Evolutionary conservation across 257 asterid species (phyloP), one percentile per base, ranked within the genome.

Genomic region (Nicotiana otophora): DNA sequence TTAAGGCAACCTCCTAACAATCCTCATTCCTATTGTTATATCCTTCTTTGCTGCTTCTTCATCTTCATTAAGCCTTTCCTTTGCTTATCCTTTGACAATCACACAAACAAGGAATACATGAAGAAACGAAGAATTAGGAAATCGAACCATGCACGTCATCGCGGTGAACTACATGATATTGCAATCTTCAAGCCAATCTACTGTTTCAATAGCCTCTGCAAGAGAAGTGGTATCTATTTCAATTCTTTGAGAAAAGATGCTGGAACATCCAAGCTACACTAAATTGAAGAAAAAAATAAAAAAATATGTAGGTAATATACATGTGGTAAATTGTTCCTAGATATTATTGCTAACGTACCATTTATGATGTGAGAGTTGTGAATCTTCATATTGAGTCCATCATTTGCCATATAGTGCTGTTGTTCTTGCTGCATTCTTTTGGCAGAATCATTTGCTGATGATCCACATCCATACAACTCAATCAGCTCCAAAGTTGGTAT

Each of bases 401-500:
- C 31, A 30, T 30, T 31, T 31, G 3, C 33, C 33, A 31, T 31
- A 31, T 31, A 31, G 3, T 31, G 33, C 69, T 39, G 42, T 48
- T 79, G 82, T 48, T 87, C 84, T 16, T 55, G 77, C 62, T 55
- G 30, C n/a, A 57, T n/a, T 3, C 46, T 33, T 58, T 78, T 82
- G 16, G 84, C 84, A 19, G 87, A 84, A 11, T 30, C 77, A 39
- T 65, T 81, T 80, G 86, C 84, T 48, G 84, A 62, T 39, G 46
- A 72, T 55, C 66, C 76, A 84, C 88, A 83, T 28, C 54, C 54
- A 69, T 69, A 81, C 46, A 83, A 65, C 62, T 81, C 85, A 17
- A 87, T 83, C 2, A 36, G 65, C 60, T 72, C 64, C 28, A 84
- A 54, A 3, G 75, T 58, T n/a, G 81, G 82, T 72, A 78, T 55